Percentiles rank a stretch among this genome's conserved stretches.
Evolutionary conservation across 208 protist species (phyloP).

Genomic region (Trypanosoma brucei): DNA sequence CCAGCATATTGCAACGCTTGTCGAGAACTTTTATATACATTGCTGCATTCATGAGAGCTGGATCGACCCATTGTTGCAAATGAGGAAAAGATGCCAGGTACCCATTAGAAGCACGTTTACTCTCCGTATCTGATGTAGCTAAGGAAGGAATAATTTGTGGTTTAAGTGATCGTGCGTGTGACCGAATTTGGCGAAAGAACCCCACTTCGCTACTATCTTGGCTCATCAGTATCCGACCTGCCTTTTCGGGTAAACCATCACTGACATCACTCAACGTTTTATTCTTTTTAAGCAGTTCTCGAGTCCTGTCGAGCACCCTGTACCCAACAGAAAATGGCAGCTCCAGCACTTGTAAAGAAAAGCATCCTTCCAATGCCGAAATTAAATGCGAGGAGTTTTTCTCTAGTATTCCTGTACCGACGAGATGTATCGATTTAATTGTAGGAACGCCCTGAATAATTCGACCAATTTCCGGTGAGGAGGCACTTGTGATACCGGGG

Average conservation of each 20-base stretch:
- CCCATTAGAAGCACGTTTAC: neutral
- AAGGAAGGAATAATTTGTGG: too few relatives aligned
- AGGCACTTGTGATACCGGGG: conserved; percentile 41
- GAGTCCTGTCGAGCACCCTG: conserved; percentile 19
- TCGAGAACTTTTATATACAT: conserved; percentile 23
- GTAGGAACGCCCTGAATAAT: conserved; percentile 42
- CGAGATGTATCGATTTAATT: conserved; percentile 30
- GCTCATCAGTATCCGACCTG: neutral
- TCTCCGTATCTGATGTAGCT: too few relatives aligned
- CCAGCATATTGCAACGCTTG: conserved; percentile 22
- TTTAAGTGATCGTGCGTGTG: too few relatives aligned
- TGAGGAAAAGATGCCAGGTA: neutral
- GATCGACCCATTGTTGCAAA: conserved; percentile 26
- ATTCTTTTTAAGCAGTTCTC: conserved; percentile 8
- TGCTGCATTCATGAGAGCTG: conserved; percentile 22
- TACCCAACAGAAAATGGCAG: conserved; percentile 80
- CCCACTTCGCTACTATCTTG: neutral
- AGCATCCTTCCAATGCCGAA: conserved; percentile 30
- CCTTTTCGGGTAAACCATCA: neutral
- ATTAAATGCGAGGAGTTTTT: conserved; percentile 35
- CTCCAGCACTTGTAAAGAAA: conserved; percentile 35
- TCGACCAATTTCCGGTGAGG: conserved; percentile 28
- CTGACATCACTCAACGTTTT: neutral
- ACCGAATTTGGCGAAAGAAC: too few relatives aligned
- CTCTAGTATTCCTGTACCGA: conserved; percentile 35